phyloP scores from a whole-genome alignment of 148 eudicot species.

The Rhododendron mucronatum region DNA sequence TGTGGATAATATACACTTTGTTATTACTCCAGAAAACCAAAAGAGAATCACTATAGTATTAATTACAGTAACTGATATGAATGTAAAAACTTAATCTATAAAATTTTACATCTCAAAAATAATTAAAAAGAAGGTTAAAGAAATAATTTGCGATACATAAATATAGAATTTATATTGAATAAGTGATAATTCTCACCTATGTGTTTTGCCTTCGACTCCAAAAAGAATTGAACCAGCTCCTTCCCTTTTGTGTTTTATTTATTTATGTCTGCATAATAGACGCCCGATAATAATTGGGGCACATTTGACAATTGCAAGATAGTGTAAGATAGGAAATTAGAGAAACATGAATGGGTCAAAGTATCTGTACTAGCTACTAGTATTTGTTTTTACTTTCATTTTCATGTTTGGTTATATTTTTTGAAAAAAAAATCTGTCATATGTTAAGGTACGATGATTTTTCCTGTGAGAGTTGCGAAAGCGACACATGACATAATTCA shows the following conservation, averaged over 20 bases:
- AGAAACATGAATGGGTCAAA: background rate
- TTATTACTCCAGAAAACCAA: too few relatives aligned
- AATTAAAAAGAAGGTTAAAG: background rate
- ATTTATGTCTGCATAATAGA: background rate
- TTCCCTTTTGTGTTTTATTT: background rate
- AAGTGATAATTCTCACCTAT: background rate
- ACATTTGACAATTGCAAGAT: background rate
- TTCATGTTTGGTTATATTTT: background rate
- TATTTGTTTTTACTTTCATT: background rate
- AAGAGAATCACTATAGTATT: background rate
- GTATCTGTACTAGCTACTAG: background rate
- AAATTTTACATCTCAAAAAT: too few relatives aligned
- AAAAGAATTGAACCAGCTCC: background rate
- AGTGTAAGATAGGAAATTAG: background rate
- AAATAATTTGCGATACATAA: background rate
- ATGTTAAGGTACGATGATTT: background rate
- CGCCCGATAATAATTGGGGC: background rate
- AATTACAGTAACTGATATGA: too few relatives aligned
- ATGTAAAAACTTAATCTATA: too few relatives aligned
- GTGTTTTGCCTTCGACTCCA: background rate
- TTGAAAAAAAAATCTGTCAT: background rate
- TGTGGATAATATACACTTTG: background rate
- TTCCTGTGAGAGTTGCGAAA: background rate
- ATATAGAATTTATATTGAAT: too few relatives aligned
- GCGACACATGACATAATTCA: background rate